Evolutionary conservation across 2,329 filamentous ascomycete genomes (phyloP).

Genomic region (Ciborinia camelliae): DNA sequence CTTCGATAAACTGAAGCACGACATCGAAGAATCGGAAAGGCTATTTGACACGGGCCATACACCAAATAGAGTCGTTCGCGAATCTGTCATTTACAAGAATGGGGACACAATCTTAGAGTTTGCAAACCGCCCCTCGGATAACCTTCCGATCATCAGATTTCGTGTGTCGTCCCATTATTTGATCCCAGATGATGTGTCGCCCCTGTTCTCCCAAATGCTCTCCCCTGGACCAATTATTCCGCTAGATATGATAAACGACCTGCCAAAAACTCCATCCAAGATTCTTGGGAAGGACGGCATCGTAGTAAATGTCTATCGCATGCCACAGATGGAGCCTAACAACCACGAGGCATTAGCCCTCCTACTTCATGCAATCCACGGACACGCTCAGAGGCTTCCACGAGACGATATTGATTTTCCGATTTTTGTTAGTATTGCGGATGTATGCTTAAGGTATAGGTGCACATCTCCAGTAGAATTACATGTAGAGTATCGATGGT

Average conservation of each 20-base stretch:
- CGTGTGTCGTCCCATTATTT: constrained; percentile 49
- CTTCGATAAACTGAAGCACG: constrained; percentile 45
- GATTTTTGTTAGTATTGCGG: constrained; percentile 51
- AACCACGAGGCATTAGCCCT: constrained; percentile 43
- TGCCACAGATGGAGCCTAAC: constrained; percentile 51
- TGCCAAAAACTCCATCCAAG: constrained; percentile 35
- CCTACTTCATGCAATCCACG: constrained; percentile 50
- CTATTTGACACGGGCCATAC: constrained; percentile 45
- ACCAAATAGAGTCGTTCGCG: constrained; percentile 41
- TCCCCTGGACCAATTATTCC: constrained; percentile 25
- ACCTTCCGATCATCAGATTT: constrained; percentile 45
- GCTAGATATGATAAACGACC: constrained; percentile 26
- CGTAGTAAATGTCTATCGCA: constrained; percentile 48
- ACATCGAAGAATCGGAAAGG: constrained; percentile 42
- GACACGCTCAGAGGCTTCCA: constrained; percentile 47
- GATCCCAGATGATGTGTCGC: constrained; percentile 48
- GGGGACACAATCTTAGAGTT: constrained; percentile 54
- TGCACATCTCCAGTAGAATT: constrained; percentile 51
- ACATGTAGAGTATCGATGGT: constrained; percentile 50
- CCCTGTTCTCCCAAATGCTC: constrained; percentile 51
- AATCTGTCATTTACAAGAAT: constrained; percentile 44
- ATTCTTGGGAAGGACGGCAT: constrained; percentile 45
- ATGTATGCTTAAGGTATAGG: constrained; percentile 49
- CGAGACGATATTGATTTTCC: constrained; percentile 45
- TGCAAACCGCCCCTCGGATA: constrained; percentile 42